Evolutionary conservation across 768 basidiomycete genomes (phyloP), one percentile per base, ranked within the genome.

Genomic region (Galerina sulciceps): DNA sequence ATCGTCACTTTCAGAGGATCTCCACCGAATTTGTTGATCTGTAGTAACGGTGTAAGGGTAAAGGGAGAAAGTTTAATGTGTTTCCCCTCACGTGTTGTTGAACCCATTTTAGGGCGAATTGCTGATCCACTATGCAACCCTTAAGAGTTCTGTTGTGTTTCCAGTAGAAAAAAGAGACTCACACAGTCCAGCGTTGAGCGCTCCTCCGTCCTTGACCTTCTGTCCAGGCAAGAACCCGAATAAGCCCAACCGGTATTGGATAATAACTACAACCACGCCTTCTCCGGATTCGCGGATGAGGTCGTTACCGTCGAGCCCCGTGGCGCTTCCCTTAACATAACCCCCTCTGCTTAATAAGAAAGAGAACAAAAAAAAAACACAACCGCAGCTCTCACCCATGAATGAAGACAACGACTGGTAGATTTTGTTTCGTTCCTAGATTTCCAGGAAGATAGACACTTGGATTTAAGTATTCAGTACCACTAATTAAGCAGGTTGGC

Each of bases 131-230:
- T 80, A 41, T 34, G n/a, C 2, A 48, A 26, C 9, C 8, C 26
- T 23, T 31, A 20, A 50, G 57, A 8, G 55, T 23, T 10, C 15
- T 18, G 13, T 6, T 4, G 14, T 6, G 1, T 26, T 2, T 0
- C 14, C 35, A 23, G 47, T 11, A 23, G 18, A 43, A 37, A 15
- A 53, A 36, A 20, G 14, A 23, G 14, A 73, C 79, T 52, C 55
- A 83, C 83, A 67, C 46, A 85, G 61, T 17, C 82, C 83, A n/a
- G 78, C 81, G 44, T 84, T 85, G 53, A 81, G 60, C 1, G 57
- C 74, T 9, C 83, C 83, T 8, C 69, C 68, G 4, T 70, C 61
- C 53, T 82, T 77, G 1, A 84, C 74, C 26, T 74, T 61, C 22
- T 65, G 54, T 1, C 82, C 80, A 9, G 81, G 49, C 34, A 84